Evolutionary conservation across 768 basidiomycete species (phyloP).

Genomic region (Rhodotorula toruloides): DNA sequence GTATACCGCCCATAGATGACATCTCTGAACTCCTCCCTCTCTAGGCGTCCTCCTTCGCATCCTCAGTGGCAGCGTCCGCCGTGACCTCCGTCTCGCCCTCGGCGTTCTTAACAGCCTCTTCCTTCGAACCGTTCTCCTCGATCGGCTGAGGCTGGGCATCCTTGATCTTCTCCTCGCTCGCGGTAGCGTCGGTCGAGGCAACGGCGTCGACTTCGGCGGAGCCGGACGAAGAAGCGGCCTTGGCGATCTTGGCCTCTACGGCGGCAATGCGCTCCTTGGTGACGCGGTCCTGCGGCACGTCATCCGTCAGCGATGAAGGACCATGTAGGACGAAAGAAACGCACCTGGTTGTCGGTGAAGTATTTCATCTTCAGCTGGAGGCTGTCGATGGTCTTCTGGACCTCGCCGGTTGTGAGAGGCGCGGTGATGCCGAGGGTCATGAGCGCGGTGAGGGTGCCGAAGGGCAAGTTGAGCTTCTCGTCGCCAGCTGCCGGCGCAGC

Average conservation of each 20-base stretch:
- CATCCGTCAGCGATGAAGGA: not conserved
- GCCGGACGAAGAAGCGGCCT: not conserved
- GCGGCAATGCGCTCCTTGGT: slow-evolving; percentile 55
- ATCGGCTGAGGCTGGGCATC: slow-evolving; percentile 18
- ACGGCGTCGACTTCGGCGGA: slow-evolving; percentile 8
- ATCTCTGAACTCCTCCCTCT: not conserved
- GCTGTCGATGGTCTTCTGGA: slow-evolving; percentile 78
- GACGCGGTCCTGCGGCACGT: slow-evolving; percentile 37
- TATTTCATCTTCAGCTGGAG: slow-evolving; percentile 89
- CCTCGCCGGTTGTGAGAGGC: slow-evolving; percentile 68
- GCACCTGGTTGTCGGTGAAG: slow-evolving; percentile 86
- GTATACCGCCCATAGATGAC: no score
- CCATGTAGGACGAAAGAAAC: slow-evolving; percentile 32
- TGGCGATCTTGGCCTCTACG: slow-evolving; percentile 53
- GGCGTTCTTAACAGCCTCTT: slow-evolving; percentile 16
- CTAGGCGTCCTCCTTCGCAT: not conserved
- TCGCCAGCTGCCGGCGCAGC: slow-evolving; percentile 16
- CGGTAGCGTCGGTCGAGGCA: slow-evolving; percentile 10
- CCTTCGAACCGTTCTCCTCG: slow-evolving; percentile 9
- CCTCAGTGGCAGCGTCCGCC: not conserved
- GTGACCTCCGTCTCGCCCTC: not conserved
- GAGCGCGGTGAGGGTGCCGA: slow-evolving; percentile 80
- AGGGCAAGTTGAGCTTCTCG: slow-evolving; percentile 65
- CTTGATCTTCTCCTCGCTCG: slow-evolving; percentile 11
- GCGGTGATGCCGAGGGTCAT: slow-evolving; percentile 83